These are phyloP conservation scores for Tetracladium maxilliforme DNA, from an alignment of 2,329 filamentous ascomycete genomes.

Conservation along the genomic window DNA sequence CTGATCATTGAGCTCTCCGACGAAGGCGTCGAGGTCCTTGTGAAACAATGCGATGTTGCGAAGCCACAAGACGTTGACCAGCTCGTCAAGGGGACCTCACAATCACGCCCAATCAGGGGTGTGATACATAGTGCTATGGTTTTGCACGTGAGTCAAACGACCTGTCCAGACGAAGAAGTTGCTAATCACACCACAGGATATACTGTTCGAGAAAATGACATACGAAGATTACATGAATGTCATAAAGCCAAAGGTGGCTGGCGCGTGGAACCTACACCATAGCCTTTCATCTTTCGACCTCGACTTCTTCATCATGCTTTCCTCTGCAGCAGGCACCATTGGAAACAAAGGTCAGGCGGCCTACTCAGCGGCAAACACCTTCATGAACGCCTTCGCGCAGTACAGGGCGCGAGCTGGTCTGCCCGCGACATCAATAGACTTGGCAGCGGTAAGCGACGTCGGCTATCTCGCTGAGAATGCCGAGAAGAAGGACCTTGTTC, in stretches of 20 bases:
- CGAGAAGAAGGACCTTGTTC: not conserved
- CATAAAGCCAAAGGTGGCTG: conserved; percentile 19
- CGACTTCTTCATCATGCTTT: conserved; percentile 26
- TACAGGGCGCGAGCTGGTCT: conserved; percentile 11
- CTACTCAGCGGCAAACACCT: conserved; percentile 22
- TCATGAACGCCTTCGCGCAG: conserved; percentile 18
- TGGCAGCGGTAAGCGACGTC: conserved; percentile 13
- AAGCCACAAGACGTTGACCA: no score
- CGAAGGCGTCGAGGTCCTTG: not conserved
- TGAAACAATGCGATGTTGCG: not conserved
- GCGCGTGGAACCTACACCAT: conserved; percentile 14
- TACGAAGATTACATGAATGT: conserved; percentile 20
- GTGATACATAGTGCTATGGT: conserved; percentile 34
- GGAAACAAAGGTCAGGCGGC: conserved; percentile 21
- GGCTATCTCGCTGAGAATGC: conserved; percentile 36
- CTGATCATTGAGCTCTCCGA: conserved; percentile 10
- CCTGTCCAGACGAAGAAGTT: no score
- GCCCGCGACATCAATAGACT: conserved; percentile 13
- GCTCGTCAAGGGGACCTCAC: no score
- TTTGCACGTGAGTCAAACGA: no score
- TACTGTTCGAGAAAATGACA: conserved; percentile 22
- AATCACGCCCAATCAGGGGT: conserved; percentile 26
- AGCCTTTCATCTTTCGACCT: conserved; percentile 11
- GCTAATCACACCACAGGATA: conserved; percentile 13
- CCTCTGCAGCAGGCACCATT: conserved; percentile 18